phyloP scores from a whole-genome alignment of 345 rosid species.

The Toxicodendron radicans region DNA sequence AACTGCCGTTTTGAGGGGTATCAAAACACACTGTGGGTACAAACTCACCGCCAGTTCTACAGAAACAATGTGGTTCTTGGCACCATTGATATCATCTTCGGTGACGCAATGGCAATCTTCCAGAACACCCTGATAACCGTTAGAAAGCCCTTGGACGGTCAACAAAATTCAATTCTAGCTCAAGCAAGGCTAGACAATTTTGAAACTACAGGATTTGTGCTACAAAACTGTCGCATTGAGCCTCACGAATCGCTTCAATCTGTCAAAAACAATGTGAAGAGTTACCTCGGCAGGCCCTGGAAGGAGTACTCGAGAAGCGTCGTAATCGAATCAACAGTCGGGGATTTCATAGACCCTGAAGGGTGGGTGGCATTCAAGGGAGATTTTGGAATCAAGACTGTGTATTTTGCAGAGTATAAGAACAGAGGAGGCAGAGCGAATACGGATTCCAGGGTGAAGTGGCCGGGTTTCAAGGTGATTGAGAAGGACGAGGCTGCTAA shows the following conservation, averaged over 20 bases:
- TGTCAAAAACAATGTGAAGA: slow-evolving; percentile 36
- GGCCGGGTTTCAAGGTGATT: slow-evolving; percentile 65
- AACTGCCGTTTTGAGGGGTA: slow-evolving; percentile 81
- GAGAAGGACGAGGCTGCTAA: slow-evolving; percentile 48
- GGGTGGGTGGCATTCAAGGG: slow-evolving; percentile 75
- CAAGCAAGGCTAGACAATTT: slow-evolving; percentile 61
- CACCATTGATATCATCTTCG: slow-evolving; percentile 83
- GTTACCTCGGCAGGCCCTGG: slow-evolving; percentile 84
- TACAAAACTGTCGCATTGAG: slow-evolving; percentile 62
- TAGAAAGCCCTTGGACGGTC: slow-evolving; percentile 54
- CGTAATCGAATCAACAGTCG: slow-evolving; percentile 72
- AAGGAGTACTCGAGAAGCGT: slow-evolving; percentile 65
- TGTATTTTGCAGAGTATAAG: slow-evolving; percentile 67
- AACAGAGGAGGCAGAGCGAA: slow-evolving; percentile 61
- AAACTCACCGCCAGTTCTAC: slow-evolving; percentile 82
- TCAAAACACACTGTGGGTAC: slow-evolving; percentile 71
- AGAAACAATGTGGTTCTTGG: slow-evolving; percentile 68
- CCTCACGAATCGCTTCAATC: slow-evolving; percentile 49
- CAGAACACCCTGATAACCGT: slow-evolving; percentile 68
- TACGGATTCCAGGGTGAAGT: slow-evolving; percentile 55
- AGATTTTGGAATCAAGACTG: slow-evolving; percentile 46
- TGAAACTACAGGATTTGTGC: slow-evolving; percentile 71
- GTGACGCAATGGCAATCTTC: slow-evolving; percentile 75
- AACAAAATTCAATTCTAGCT: slow-evolving; percentile 63
- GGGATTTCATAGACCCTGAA: slow-evolving; percentile 61